These are phyloP conservation scores for Leccinellum rugosiceps DNA, from an alignment of 768 basidiomycete species.

Conservation along the genomic window DNA sequence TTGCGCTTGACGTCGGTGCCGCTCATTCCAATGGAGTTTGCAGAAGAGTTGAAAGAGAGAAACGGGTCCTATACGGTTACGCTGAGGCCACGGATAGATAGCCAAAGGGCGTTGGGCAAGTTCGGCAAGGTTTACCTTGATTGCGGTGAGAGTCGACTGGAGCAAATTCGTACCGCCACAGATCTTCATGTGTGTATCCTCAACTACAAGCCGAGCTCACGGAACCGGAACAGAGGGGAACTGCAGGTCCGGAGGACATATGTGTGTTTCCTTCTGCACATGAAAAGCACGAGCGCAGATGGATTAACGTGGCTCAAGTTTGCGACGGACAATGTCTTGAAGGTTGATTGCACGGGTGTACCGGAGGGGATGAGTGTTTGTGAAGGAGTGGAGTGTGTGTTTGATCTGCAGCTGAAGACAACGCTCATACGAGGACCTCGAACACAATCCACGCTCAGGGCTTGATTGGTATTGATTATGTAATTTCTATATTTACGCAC, in stretches of 20 bases:
- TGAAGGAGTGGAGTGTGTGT: neutral
- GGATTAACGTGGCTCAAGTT: slow-evolving; percentile 23
- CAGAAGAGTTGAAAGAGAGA: neutral
- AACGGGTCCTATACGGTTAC: slow-evolving; percentile 12
- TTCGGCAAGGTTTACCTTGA: slow-evolving; percentile 13
- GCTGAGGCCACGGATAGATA: neutral
- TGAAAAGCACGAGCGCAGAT: neutral
- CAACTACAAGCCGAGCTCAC: slow-evolving; percentile 13
- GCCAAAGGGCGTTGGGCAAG: neutral
- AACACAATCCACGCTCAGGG: slow-evolving; percentile 1
- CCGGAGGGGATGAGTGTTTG: neutral
- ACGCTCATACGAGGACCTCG: slow-evolving; percentile 14
- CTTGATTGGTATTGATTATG: too few species aligned
- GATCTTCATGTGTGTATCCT: slow-evolving; percentile 24
- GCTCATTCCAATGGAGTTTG: slow-evolving; percentile 17
- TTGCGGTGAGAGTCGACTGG: slow-evolving; percentile 17
- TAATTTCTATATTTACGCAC: too few species aligned
- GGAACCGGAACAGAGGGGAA: slow-evolving; percentile 1
- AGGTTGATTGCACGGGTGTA: slow-evolving; percentile 7
- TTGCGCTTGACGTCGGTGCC: slow-evolving; percentile 20
- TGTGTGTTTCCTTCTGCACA: slow-evolving; percentile 22
- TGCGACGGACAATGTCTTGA: slow-evolving; percentile 22
- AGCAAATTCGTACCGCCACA: slow-evolving; percentile 4
- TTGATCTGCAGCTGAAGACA: slow-evolving; percentile 10
- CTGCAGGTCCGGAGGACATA: slow-evolving; percentile 18